These are phyloP conservation scores for Metschnikowia lachancei DNA, from an alignment of 805 yeast species.

Conservation along the genomic window DNA sequence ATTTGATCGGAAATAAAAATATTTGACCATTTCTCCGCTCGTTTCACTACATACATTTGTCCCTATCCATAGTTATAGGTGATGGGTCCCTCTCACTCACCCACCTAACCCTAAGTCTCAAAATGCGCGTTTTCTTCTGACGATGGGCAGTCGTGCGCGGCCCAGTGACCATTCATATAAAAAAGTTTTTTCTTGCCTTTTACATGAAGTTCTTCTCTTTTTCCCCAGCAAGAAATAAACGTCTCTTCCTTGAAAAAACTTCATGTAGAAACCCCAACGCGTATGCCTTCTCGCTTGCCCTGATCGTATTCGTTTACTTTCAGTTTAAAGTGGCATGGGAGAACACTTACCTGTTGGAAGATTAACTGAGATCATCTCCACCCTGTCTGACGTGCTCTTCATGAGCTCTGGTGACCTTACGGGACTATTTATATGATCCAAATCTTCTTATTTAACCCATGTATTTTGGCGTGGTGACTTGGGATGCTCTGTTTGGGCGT, in stretches of 20 bases:
- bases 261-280: slow-evolving; percentile 32
- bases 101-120: neutral
- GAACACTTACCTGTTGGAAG: slow-evolving; percentile 46
- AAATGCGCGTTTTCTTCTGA: too few species aligned
- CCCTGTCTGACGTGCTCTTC: slow-evolving; percentile 33
- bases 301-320: slow-evolving; percentile 47
- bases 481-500: too few species aligned
- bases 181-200: neutral
- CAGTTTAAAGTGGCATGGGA: slow-evolving; percentile 47
- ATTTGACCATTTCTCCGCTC: too few species aligned
- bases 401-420: slow-evolving; percentile 17
- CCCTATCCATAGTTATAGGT: too few species aligned
- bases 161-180: slow-evolving; percentile 2
- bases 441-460: slow-evolving; percentile 1
- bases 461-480: neutral
- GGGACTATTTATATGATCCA: slow-evolving; percentile 25
- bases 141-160: slow-evolving; percentile 3
- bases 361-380: slow-evolving; percentile 44
- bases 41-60: too few species aligned
- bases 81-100: neutral
- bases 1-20: too few species aligned
- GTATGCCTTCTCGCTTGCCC: slow-evolving; percentile 50
- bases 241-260: slow-evolving; percentile 4
- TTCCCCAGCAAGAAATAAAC: slow-evolving; percentile 2
- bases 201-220: neutral